Percentiles rank a stretch among this genome's conserved stretches.
Conservation (phyloP, 202 grass and related monocot genomes). For the Elaeis oleifera region DNA sequence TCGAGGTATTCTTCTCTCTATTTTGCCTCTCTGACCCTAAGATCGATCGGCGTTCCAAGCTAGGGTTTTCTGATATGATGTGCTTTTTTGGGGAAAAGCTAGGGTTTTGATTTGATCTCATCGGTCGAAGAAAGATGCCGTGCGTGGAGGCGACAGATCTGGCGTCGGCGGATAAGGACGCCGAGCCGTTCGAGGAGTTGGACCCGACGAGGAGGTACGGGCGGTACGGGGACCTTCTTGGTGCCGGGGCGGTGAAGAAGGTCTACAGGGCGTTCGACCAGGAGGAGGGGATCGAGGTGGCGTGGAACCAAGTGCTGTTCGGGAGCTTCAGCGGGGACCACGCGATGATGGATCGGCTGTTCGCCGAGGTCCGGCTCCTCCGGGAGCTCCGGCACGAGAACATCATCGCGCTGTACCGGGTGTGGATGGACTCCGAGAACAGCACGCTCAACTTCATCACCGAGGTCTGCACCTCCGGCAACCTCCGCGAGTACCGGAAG, state of each 20-base stretch:
- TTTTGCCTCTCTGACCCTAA: no score
- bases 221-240: constrained; percentile 73
- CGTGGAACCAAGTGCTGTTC: constrained; percentile 84
- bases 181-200: constrained; percentile 79
- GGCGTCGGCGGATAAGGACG: constrained; percentile 27
- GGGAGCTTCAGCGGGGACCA: constrained; percentile 50
- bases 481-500: constrained; percentile 74
- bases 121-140: constrained; percentile 17
- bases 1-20: no score
- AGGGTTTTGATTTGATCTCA: no score
- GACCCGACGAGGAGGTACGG: constrained; percentile 81
- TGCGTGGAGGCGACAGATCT: constrained; percentile 14
- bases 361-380: constrained; percentile 80
- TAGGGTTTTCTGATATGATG: no score
- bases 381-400: constrained; percentile 67
- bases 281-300: constrained; percentile 97
- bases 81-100: no score
- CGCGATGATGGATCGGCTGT: constrained; percentile 58
- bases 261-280: constrained; percentile 95
- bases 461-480: constrained; percentile 86
- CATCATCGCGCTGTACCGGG: constrained; percentile 86
- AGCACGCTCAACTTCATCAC: constrained; percentile 96
- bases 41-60: no score
- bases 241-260: constrained; percentile 89
- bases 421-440: constrained; percentile 63